Evolutionary conservation across 1,284 basidiomycete species (phyloP).

Genomic region (Phylloboletellus chloephorus): DNA sequence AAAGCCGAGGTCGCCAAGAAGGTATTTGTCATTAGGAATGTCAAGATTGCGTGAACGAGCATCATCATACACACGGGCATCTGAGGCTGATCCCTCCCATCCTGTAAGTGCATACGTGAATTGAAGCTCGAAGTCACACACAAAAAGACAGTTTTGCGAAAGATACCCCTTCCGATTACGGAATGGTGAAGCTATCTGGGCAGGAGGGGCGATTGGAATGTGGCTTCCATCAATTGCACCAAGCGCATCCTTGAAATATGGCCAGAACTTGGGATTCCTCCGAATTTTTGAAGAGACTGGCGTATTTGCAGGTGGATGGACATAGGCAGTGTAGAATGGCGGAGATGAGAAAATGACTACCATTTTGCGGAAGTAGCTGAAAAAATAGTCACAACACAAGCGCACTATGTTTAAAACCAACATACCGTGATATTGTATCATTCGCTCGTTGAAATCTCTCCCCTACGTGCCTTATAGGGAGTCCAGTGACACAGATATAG

Average conservation of each 20-base stretch:
- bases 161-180: constrained; percentile 18
- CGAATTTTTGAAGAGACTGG: neutral
- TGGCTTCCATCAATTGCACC: constrained; percentile 10
- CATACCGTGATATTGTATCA: constrained; percentile 17
- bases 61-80: constrained; percentile 12
- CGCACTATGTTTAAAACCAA: neutral
- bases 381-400: neutral
- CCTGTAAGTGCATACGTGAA: constrained; percentile 16
- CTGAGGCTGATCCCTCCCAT: constrained; percentile 18
- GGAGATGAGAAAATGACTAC: neutral
- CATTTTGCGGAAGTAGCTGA: constrained; percentile 8
- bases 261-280: constrained; percentile 1
- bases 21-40: constrained; percentile 9
- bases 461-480: constrained; percentile 7
- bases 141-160: constrained; percentile 15
- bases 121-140: constrained; percentile 12
- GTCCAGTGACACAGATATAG: constrained; percentile 13
- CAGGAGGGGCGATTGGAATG: neutral
- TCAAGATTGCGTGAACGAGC: constrained; percentile 6
- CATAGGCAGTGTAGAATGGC: neutral
- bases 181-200: neutral
- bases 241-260: constrained; percentile 4
- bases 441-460: constrained; percentile 20
- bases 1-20: constrained; percentile 16
- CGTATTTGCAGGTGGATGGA: neutral